Base-by-base conservation (phyloP, 2,329 filamentous ascomycete genomes). In the Claviceps pusilla region DNA sequence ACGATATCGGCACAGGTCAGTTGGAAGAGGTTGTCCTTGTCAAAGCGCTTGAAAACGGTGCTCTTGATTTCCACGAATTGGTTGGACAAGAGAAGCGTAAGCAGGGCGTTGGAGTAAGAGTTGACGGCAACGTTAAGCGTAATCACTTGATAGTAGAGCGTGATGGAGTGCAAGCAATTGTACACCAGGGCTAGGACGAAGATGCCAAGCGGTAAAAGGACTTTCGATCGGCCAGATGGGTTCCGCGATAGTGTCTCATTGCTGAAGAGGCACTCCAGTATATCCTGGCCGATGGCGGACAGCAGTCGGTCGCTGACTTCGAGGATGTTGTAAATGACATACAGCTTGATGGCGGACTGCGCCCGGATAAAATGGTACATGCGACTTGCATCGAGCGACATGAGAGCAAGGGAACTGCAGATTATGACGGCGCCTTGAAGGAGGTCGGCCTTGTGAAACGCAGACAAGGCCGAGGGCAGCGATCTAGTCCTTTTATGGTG, bases 11-110 rank as follows among this genome's bases (percentile, higher is more conserved):
- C 91, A 60, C 93, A 98, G 0, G 91, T 95, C 14, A 98, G 76
- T 67, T 98, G 93, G 65, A 98, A 98, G 0, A 95, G 74, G 60
- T 95, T 97, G 65, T 98, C 93, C 67, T 96, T 97, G 63, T 98
- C 93, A 59, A 97, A 95, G 57, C 91, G 93, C 73, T 98, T 97
- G 75, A 98, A 98, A 0, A 98, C 94, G 0, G 90, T 94, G 57
- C 88, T 88, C 66, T 98, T 98, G 75, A 98, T 95, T 71, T 98
- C 93, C 47, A 98, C 93, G 63, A 98, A 98, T 65, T 98, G 94
- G 65, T 97, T 98, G 7, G 90, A 96, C 66, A 98, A 81, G 2
- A 98, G 76, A 0, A 98, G 78, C 0, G 93, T 96, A 39, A 98
- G 76, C 4, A 98, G 75, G 0, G 93, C 91, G 64, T 98, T 98